Conservation (phyloP, 2,329 filamentous ascomycete genomes). For the Cadophora sp. region DNA sequence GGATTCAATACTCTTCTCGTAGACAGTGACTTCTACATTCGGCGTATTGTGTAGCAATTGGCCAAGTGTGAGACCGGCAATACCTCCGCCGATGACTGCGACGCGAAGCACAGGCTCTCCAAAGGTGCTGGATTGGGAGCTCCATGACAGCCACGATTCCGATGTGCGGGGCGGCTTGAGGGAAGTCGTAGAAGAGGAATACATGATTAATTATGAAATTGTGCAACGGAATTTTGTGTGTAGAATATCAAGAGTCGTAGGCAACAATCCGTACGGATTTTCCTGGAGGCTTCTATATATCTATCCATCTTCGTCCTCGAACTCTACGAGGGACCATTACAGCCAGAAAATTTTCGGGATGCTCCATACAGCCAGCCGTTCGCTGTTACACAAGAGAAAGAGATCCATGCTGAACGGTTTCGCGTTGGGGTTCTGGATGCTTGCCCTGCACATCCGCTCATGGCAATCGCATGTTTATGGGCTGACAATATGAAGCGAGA, state of each 20-base stretch:
- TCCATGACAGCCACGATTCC: conserved; percentile 25
- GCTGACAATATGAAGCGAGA: not conserved
- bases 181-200: not conserved
- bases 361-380: not conserved
- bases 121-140: conserved; percentile 3
- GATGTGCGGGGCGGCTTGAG: conserved; percentile 16
- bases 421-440: not conserved
- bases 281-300: not conserved
- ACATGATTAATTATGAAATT: not conserved
- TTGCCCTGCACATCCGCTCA: not conserved
- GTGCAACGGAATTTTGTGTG: not conserved
- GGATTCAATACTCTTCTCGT: conserved; percentile 31
- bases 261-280: not conserved
- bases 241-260: not conserved
- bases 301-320: not conserved
- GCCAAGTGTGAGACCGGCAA: conserved; percentile 38
- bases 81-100: conserved; percentile 39
- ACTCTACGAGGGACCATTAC: not conserved
- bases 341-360: not conserved
- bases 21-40: conserved; percentile 36
- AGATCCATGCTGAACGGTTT: not conserved
- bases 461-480: conserved; percentile 2
- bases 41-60: conserved; percentile 35
- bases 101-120: conserved; percentile 31
- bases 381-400: not conserved